Evolutionary conservation across 805 yeast genomes (phyloP), one percentile per base, ranked within the genome.

Genomic region (Hemisphaericaspora nanyangensis): DNA sequence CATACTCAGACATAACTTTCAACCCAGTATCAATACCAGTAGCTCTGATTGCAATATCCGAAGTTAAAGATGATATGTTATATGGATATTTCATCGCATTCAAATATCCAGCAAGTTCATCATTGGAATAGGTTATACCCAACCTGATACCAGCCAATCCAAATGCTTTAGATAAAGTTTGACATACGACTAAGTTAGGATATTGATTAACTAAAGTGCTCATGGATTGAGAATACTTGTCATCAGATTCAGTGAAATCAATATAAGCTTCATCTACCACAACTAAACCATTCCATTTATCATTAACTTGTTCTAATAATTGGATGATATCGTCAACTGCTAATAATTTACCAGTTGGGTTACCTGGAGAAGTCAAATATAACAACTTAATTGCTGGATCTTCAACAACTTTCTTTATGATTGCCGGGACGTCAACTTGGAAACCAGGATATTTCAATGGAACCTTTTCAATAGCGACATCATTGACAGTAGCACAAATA

Each of bases 61-160:
- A 71, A 1, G 98, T 80, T 47, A 85, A 67, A 10, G 88, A 75
- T 7, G 96, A 86, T 41, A 93, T 85, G 60, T 91, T 93, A 64
- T 93, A 93, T 2, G 99, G 99, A 27, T 95, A 96, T 58, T 93
- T 93, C 84, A 91, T 82, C 17, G 95, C 78, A 59, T 93, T 93
- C 51, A 93, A 65, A 35, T 85, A 75, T 4, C 60, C 51, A 0
- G 96, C 76, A 34, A 93, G 65, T 44, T 74, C 76, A 11, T 69
- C 64, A 13, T 74, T 66, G 3, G 90, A 73, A 54, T 59, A 91
- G 1, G 96, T 81, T 44, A 89, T 68, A 18, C 99, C 99, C 31
- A 91, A 61, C 51, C 99, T 76, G 35, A 90, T 83, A 32, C 97
- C 98, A 3, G 99, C 99, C 38, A 93, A 75, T 15, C 99, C 99